Base-by-base conservation (phyloP, 2,329 filamentous ascomycete species). In the Hymenoscyphus infarciens region DNA sequence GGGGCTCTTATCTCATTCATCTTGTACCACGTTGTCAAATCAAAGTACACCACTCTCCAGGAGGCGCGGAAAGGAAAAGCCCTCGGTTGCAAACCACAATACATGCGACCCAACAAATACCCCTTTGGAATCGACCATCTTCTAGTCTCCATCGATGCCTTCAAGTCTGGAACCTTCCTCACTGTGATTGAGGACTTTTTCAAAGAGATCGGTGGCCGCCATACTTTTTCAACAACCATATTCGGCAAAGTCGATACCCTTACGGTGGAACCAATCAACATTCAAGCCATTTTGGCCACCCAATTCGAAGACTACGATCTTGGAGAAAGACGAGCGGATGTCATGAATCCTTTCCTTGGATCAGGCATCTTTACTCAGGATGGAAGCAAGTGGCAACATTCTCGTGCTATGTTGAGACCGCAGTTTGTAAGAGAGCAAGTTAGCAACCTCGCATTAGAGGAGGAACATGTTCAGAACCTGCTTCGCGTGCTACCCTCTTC, bases 401-500 rank as follows among this genome's bases (percentile, higher is more conserved):
- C 70, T 0, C 55, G 72, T 11, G 76, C 79, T 7, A 76, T 85
- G 72, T 77, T 87, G 56, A 77, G 82, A 11, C 84, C 84, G 0
- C 79, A 82, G 65, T 85, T 85, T 66, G 77, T 80, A 5, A 74
- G 81, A 10, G 81, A 83, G 63, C 81, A 84, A 72, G 77, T 85
- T 52, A 85, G 86, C 39, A 89, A 94, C 72, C 78, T 94, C 3
- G 53, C 22, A 15, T 16, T 27, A 15, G 42, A 45, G 5, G 59
- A 61, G 19, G 25, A 29, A 31, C 52, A 61, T 45, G 52, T 61
- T 19, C 33, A 61, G 19, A 56, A 56, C 42, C 8, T 61, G 3
- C 29, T 61, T 29, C 11, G 39, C 1, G 52, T 56, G 6, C 15
- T 56, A 5, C 52, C 45, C 13, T 11, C 29, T 38, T 5, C 57